Base-by-base conservation (phyloP, 495 filamentous ascomycete genomes). In the Darksidea phi region DNA sequence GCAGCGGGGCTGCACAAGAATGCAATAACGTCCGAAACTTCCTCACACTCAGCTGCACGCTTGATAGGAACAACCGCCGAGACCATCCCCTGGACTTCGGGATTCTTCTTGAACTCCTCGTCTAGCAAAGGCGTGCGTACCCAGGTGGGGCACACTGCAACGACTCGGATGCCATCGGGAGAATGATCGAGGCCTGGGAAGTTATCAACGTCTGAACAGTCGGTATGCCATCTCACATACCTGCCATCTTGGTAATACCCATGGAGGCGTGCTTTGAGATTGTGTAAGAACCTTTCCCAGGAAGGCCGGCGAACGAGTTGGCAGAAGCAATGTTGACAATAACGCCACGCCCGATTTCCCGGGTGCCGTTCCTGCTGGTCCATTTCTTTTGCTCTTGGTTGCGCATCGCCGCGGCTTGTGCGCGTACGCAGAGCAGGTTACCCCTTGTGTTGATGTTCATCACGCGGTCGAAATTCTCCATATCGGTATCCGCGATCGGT, bases 141-240 rank as follows among this genome's bases (percentile, higher is more conserved):
- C 46, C 54, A 64, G 13, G 46, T 47, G 0, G 61, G 61, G 26
- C 61, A 64, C 13, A 64, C 54, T 3, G 61, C 61, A 26, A 34
- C 37, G 42, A 58, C 54, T 11, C 42, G 54, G 21, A 62, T 56
- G 12, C 54, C 54, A 38, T 58, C 46, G 41, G 54, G 26, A 46
- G 54, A 48, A 18, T 58, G 54, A 37, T 58, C 54, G 23, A 58
- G 24, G 5, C 54, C 54, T 58, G 17, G 1, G n/a, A 36, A 15
- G 3, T 8, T 32, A 6, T 24, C 20, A 18, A 20, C 34, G 15
- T 1, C 45, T 1, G 8, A 12, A 4, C 17, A 26, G 10, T 18
- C 8, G 13, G 58, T 6, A 15, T 25, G 11, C 13, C 15, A 15
- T 42, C 13, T 45, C 32, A 48, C 34, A 34, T 34, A 52, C 48